A percentile compares a stretch with the other conserved stretches of the same genome.
phyloP scores from a whole-genome alignment of 371 early-diverging fungal genomes.

The Syncephalastrum racemosum region DNA sequence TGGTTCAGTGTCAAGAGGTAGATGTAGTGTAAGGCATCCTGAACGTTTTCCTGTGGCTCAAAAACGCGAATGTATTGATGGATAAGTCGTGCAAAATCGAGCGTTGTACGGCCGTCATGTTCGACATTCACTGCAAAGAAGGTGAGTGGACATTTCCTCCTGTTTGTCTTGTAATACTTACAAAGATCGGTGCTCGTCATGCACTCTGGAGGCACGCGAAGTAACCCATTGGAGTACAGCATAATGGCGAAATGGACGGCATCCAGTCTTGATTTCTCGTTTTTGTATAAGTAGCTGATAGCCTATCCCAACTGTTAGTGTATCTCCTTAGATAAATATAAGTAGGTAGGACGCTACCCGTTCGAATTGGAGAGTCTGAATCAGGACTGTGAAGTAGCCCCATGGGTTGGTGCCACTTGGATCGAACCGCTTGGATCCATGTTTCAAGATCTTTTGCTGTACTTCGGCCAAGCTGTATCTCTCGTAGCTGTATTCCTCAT shows the following conservation, averaged over 20 bases:
- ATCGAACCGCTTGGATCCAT: slow-evolving; percentile 71
- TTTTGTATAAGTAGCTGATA: slow-evolving; percentile 64
- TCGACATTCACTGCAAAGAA: slow-evolving; percentile 23
- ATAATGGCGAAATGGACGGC: slow-evolving; percentile 91
- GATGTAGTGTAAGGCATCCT: slow-evolving; percentile 68
- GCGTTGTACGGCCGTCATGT: slow-evolving; percentile 29
- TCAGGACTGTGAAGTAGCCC: slow-evolving; percentile 79
- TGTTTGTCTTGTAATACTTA: slow-evolving; percentile 17
- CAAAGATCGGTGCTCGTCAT: slow-evolving; percentile 27
- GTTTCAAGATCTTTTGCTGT: slow-evolving; percentile 60
- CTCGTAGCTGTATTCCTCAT: slow-evolving; percentile 49
- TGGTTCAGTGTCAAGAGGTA: slow-evolving; percentile 61
- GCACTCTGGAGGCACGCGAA: slow-evolving; percentile 65
- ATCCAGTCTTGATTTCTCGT: slow-evolving; percentile 66
- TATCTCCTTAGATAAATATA: background rate
- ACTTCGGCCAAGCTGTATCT: slow-evolving; percentile 69
- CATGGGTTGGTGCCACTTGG: slow-evolving; percentile 69
- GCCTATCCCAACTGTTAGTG: slow-evolving; percentile 47
- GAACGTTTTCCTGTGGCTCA: slow-evolving; percentile 38
- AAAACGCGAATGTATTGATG: slow-evolving; percentile 55
- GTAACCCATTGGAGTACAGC: slow-evolving; percentile 73
- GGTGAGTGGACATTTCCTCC: background rate
- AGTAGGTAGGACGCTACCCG: slow-evolving; percentile 33
- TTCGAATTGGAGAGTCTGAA: slow-evolving; percentile 89
- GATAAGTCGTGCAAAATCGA: slow-evolving; percentile 67